Conservation (phyloP, 768 basidiomycete genomes). For the Hortiboletus campestris region DNA sequence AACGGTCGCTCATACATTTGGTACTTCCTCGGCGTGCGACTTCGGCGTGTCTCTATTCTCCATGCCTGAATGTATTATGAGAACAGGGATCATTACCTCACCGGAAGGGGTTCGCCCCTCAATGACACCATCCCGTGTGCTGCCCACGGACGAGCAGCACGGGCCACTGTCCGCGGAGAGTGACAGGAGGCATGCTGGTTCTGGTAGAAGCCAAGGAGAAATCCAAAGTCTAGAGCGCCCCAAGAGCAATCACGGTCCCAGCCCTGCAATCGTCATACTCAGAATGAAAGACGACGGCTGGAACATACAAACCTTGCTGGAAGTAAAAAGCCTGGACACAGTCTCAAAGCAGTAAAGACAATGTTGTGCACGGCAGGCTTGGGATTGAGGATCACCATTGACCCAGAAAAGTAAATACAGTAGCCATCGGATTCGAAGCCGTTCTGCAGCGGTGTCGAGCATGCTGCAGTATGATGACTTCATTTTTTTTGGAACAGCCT, state of each 20-base stretch:
- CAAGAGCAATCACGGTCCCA: not conserved
- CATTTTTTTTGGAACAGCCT: too few species aligned
- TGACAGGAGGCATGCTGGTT: not conserved
- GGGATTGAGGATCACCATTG: not conserved
- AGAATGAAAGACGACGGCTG: not conserved
- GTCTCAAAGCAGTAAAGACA: conserved; percentile 2
- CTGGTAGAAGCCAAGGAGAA: conserved; percentile 11
- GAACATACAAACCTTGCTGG: not conserved
- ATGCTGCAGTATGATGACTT: too few species aligned
- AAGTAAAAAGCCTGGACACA: not conserved
- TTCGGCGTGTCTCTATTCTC: not conserved
- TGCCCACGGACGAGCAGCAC: not conserved
- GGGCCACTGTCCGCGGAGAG: conserved; percentile 8
- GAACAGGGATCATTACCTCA: conserved; percentile 11
- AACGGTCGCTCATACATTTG: not conserved
- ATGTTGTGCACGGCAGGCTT: not conserved
- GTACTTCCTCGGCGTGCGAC: not conserved
- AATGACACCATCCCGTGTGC: not conserved
- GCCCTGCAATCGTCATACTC: conserved; percentile 5
- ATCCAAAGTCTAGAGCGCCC: conserved; percentile 2
- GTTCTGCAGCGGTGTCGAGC: not conserved
- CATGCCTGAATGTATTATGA: not conserved
- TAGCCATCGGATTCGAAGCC: not conserved
- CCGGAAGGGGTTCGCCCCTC: not conserved
- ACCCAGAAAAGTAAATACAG: not conserved